Percentiles rank a stretch among this genome's conserved stretches.
Evolutionary conservation across 305 asterid species (phyloP).

Genomic region (Ajuga reptans): DNA sequence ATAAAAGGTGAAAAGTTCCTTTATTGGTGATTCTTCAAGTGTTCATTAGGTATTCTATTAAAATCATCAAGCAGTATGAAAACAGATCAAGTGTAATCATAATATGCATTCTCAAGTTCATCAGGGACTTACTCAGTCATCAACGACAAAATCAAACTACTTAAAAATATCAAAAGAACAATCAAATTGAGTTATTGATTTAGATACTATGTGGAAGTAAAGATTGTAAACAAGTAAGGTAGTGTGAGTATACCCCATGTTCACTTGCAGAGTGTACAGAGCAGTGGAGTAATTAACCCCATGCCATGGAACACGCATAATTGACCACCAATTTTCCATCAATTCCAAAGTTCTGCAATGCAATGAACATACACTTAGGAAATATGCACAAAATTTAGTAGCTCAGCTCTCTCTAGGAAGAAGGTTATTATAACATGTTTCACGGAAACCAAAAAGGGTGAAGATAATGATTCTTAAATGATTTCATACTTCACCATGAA

Average conservation of each 20-base stretch:
- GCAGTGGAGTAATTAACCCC: constrained; percentile 47
- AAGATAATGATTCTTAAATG: background rate
- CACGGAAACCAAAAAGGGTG: background rate
- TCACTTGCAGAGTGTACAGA: constrained; percentile 16
- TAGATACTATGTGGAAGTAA: background rate
- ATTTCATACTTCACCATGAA: background rate
- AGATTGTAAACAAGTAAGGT: background rate
- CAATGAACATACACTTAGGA: background rate
- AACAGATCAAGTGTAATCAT: background rate
- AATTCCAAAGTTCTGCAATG: constrained; percentile 72
- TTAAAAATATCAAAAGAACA: background rate
- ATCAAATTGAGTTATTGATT: background rate
- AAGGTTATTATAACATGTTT: background rate
- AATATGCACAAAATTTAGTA: background rate
- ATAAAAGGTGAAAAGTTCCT: background rate
- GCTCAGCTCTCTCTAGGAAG: constrained; percentile 7
- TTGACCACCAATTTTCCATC: constrained; percentile 86
- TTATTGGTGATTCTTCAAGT: background rate
- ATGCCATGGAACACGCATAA: constrained; percentile 90
- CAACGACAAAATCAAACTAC: background rate
- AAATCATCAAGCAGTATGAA: constrained; percentile 3
- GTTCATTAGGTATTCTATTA: background rate
- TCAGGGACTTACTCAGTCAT: background rate
- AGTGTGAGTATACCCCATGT: constrained; percentile 19
- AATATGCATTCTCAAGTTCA: background rate